Evolutionary conservation across 2,329 filamentous ascomycete genomes (phyloP).

Genomic region (Fusarium annulatum): DNA sequence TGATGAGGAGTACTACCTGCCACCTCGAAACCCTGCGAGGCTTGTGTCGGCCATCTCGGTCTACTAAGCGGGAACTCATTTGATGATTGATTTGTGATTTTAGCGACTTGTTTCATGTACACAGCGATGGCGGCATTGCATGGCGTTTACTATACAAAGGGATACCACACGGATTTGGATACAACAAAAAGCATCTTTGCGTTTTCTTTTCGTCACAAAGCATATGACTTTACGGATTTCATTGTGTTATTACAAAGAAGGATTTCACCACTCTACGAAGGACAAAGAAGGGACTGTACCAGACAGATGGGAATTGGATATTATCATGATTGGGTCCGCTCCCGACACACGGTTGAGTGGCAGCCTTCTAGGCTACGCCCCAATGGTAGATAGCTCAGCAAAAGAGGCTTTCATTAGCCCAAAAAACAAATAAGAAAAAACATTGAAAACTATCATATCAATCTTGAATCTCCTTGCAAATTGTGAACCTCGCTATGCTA

Average conservation of each 20-base stretch:
- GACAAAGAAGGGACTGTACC: conserved; percentile 32
- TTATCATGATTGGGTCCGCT: conserved; percentile 36
- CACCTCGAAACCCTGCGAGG: conserved; percentile 61
- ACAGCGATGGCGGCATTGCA: conserved; percentile 47
- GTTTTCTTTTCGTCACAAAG: conserved; percentile 24
- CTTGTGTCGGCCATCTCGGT: conserved; percentile 67
- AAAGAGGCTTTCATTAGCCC: conserved; percentile 17
- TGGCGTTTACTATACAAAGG: conserved; percentile 44
- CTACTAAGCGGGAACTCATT: conserved; percentile 55
- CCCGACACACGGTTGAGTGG: conserved; percentile 43
- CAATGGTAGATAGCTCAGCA: conserved; percentile 41
- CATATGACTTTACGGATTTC: conserved; percentile 24
- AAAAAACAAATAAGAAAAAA: conserved; percentile 36
- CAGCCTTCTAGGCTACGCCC: conserved; percentile 19
- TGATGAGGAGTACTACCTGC: conserved; percentile 65
- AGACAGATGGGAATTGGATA: conserved; percentile 30
- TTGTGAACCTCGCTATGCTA: conserved; percentile 5
- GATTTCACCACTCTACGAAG: conserved; percentile 38
- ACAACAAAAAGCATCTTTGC: conserved; percentile 33
- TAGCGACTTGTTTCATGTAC: conserved; percentile 41
- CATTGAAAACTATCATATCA: conserved; percentile 29
- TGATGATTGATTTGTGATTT: conserved; percentile 38
- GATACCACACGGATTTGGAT: conserved; percentile 47
- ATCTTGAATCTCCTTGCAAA: conserved; percentile 4
- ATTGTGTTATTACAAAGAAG: conserved; percentile 34